Conservation (phyloP, 331 rosid species). For the Quercus phellos region DNA sequence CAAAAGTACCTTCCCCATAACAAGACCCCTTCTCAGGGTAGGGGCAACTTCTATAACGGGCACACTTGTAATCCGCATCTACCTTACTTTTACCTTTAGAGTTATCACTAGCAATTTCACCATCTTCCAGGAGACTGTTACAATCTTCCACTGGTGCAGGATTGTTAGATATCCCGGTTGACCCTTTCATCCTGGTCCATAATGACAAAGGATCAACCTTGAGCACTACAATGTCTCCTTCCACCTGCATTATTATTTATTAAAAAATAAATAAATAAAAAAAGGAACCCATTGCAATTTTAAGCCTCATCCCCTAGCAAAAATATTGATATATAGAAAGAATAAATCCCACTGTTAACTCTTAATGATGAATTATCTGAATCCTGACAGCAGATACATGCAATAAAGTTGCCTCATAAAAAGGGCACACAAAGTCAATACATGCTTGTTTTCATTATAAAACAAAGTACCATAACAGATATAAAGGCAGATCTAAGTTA, state of each 20-base stretch:
- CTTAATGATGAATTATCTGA: background rate
- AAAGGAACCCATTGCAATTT: conserved; percentile 10
- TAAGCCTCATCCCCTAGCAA: conserved; percentile 15
- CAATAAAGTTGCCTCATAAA: background rate
- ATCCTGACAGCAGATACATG: background rate
- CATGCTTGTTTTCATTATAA: background rate
- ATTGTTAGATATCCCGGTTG: conserved; percentile 34
- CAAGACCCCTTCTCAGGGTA: conserved; percentile 24
- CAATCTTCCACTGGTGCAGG: conserved; percentile 36
- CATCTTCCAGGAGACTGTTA: conserved; percentile 35
- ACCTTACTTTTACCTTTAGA: conserved; percentile 49
- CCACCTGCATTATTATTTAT: conserved; percentile 44
- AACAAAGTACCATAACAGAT: background rate
- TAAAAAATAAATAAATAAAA: background rate
- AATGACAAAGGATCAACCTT: conserved; percentile 58
- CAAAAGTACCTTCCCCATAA: conserved; percentile 18
- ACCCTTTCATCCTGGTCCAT: conserved; percentile 85
- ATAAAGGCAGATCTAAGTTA: background rate
- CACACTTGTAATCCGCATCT: conserved; percentile 28
- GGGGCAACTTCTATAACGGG: conserved; percentile 19
- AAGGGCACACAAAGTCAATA: background rate
- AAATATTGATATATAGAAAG: background rate
- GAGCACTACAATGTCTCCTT: conserved; percentile 85
- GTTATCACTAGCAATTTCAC: conserved; percentile 25
- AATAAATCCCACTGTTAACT: background rate